A percentile compares a stretch with the other conserved stretches of the same genome.
phyloP scores from a whole-genome alignment of 345 rosid genomes.

The Eucalyptus erythrocorys region DNA sequence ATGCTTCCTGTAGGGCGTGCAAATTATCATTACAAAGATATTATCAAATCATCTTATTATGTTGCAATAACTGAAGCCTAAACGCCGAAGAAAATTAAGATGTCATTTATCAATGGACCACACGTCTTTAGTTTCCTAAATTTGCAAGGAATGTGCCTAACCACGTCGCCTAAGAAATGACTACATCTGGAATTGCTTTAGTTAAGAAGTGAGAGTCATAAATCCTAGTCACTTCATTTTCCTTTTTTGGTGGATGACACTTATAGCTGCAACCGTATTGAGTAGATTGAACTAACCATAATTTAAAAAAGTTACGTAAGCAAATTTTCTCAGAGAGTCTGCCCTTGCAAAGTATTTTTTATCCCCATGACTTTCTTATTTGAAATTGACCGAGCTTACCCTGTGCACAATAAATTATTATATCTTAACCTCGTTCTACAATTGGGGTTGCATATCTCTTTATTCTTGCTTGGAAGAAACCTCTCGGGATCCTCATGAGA shows the following conservation, averaged over 20 bases:
- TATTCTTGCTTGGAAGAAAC: background rate
- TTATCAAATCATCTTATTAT: background rate
- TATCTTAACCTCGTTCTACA: background rate
- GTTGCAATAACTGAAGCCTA: background rate
- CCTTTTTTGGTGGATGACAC: background rate
- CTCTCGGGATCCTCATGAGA: background rate
- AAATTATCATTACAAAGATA: background rate
- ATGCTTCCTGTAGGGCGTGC: slow-evolving; percentile 42
- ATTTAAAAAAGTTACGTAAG: background rate
- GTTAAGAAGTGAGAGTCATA: background rate
- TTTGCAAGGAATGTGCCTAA: background rate
- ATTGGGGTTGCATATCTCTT: background rate
- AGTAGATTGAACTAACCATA: background rate
- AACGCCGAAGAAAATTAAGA: background rate
- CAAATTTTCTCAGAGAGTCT: background rate
- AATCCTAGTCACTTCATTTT: background rate
- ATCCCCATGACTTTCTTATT: background rate
- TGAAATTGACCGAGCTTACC: background rate
- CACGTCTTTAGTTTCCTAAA: background rate
- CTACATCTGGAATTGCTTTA: background rate
- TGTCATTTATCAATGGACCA: background rate
- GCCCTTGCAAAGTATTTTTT: background rate
- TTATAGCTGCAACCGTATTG: background rate
- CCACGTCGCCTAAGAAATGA: background rate
- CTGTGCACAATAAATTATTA: background rate